These are phyloP conservation scores for Trametes elegans DNA, from an alignment of 768 basidiomycete genomes.

Conservation along the genomic window DNA sequence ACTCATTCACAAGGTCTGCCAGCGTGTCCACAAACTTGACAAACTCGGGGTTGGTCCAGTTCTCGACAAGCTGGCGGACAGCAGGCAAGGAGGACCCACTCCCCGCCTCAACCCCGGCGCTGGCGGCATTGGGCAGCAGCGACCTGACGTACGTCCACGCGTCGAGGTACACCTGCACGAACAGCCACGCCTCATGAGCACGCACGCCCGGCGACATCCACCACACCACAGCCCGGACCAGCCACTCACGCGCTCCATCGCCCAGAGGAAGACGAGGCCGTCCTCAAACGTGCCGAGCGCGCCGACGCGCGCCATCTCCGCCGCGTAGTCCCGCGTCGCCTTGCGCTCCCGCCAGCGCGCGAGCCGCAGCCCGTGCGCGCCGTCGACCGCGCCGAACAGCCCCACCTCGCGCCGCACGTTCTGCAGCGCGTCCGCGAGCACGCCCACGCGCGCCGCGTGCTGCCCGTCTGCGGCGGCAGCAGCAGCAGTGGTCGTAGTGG, in stretches of 20 bases:
- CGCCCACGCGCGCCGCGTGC: slow-evolving; percentile 43
- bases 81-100: slow-evolving; percentile 25
- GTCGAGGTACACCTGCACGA: slow-evolving; percentile 61
- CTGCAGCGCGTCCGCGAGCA: slow-evolving; percentile 51
- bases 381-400: slow-evolving; percentile 58
- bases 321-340: slow-evolving; percentile 66
- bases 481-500: too few species aligned
- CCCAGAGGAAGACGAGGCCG: slow-evolving; percentile 72
- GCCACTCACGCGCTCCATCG: slow-evolving; percentile 65
- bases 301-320: slow-evolving; percentile 61
- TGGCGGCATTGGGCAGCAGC: not conserved
- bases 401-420: slow-evolving; percentile 57
- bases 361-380: slow-evolving; percentile 43
- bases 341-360: slow-evolving; percentile 52
- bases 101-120: not conserved
- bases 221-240: not conserved
- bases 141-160: slow-evolving; percentile 56
- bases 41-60: slow-evolving; percentile 61
- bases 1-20: slow-evolving; percentile 44
- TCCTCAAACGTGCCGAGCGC: slow-evolving; percentile 50
- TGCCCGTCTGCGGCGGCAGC: too few species aligned
- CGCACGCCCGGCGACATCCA: too few species aligned
- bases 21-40: slow-evolving; percentile 50
- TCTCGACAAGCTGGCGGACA: slow-evolving; percentile 50
- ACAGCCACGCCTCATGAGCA: not conserved